Evolutionary conservation across 1,139 yeast genomes (phyloP).

Genomic region (Candida neerlandica): DNA sequence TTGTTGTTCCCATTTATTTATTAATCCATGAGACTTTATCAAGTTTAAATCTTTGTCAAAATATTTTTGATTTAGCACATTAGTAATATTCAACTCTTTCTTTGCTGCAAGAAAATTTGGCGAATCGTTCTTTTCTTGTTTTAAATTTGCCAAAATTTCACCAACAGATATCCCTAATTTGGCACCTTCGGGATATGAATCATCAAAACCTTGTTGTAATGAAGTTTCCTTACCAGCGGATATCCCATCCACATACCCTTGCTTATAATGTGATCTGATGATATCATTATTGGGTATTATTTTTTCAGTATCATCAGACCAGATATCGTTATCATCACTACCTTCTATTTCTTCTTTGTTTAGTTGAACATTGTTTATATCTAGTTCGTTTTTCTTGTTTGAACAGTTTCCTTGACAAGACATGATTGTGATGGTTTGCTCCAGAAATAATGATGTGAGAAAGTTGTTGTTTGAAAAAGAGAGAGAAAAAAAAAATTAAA

Average conservation of each 20-base stretch:
- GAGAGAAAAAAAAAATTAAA: too few relatives aligned
- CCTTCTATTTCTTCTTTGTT: neutral
- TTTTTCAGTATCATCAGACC: constrained; percentile 45
- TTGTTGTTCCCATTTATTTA: constrained; percentile 30
- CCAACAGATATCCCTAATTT: constrained; percentile 69
- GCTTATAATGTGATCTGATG: constrained; percentile 69
- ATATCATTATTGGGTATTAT: constrained; percentile 35
- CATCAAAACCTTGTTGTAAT: constrained; percentile 80
- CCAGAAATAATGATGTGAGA: too few relatives aligned
- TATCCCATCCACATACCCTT: constrained; percentile 85
- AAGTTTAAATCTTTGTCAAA: constrained; percentile 54
- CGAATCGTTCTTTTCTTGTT: constrained; percentile 12
- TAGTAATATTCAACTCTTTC: constrained; percentile 52
- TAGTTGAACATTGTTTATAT: neutral
- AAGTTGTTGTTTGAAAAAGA: too few relatives aligned
- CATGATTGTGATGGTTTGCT: neutral
- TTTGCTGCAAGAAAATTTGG: constrained; percentile 37
- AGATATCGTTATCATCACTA: constrained; percentile 31
- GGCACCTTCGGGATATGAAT: constrained; percentile 78
- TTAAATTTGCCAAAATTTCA: constrained; percentile 52
- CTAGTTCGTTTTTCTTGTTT: constrained; percentile 5
- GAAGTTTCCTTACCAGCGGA: constrained; percentile 68
- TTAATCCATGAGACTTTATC: constrained; percentile 25
- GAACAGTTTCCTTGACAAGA: constrained; percentile 10
- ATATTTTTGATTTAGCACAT: constrained; percentile 50